phyloP scores from a whole-genome alignment of 192 early-diverging fungal genomes.

The Umbelopsis vinacea region DNA sequence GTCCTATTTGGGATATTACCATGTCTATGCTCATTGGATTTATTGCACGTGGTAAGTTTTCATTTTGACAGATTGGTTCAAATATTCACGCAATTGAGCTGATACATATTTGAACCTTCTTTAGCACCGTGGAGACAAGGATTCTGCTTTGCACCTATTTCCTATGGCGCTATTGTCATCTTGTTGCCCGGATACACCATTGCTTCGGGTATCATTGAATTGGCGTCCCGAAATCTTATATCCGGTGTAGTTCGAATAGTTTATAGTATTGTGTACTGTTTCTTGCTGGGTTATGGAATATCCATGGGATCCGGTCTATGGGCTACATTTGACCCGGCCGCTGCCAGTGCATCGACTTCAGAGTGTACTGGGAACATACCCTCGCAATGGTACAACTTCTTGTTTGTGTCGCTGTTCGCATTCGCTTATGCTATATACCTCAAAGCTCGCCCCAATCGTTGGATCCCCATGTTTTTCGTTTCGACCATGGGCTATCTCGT shows the following conservation, averaged over 20 bases:
- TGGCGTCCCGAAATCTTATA: slow-evolving; percentile 89
- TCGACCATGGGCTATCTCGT: slow-evolving; percentile 70
- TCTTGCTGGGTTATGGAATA: slow-evolving; percentile 78
- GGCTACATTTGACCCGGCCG: slow-evolving; percentile 48
- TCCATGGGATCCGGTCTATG: slow-evolving; percentile 65
- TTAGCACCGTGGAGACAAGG: slow-evolving; percentile 46
- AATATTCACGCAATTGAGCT: not conserved
- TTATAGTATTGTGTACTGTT: slow-evolving; percentile 78
- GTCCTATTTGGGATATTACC: slow-evolving; percentile 53
- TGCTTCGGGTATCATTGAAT: slow-evolving; percentile 84
- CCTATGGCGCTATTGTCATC: slow-evolving; percentile 66
- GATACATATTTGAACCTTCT: not conserved
- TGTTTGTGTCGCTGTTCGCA: slow-evolving; percentile 58
- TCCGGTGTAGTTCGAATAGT: slow-evolving; percentile 87
- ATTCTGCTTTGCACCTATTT: slow-evolving; percentile 68
- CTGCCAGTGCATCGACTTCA: slow-evolving; percentile 16
- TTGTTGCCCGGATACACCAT: slow-evolving; percentile 80
- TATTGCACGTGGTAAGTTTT: slow-evolving; percentile 36
- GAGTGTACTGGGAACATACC: slow-evolving; percentile 15
- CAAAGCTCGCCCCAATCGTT: slow-evolving; percentile 62
- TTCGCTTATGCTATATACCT: slow-evolving; percentile 49
- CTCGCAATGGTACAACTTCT: slow-evolving; percentile 45
- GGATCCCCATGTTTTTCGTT: slow-evolving; percentile 72
- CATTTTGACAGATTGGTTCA: too few relatives aligned
- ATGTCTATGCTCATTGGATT: slow-evolving; percentile 53